Base-by-base conservation (phyloP, 1,139 yeast species). In the Chernovozyma aurita region DNA sequence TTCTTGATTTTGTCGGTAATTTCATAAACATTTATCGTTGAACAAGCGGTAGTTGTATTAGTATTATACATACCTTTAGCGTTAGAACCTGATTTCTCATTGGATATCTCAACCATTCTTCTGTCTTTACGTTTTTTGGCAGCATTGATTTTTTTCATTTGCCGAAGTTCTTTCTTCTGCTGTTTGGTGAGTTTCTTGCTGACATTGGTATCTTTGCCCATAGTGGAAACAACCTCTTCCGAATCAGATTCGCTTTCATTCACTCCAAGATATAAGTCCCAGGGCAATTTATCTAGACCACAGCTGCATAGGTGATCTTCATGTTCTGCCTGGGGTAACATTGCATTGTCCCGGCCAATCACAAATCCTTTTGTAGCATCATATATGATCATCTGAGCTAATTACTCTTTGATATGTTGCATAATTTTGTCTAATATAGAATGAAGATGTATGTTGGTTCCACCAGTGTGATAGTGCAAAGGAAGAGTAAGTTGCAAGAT, bases 241-340 rank as follows among this genome's bases (percentile, higher is more conserved):
- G 6, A 7, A 18, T 32, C 43, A 4, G 37, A 35, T 14, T 32
- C 42, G 0, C 39, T 41, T 24, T 42, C 44, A 6, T 41, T 44
- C 4, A 20, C 30, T 5, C 34, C 32, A 2, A 44, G 43, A 20
- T 41, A 42, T 13, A 38, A 35, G 28, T 51, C 55, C 59, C 65
- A 59, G 2, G 57, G 55, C 24, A 66, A 49, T 32, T 47, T 52
- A 35, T 63, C 66, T 18, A 66, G 46, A 0, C 73, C 73, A 31
- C 30, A 32, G 3, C 9, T 4, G 4, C 12, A 22, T 15, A n/a
- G n/a, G n/a, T n/a, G n/a, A n/a, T n/a, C n/a, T n/a, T n/a, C n/a
- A n/a, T n/a, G n/a, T n/a, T n/a, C n/a, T n/a, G n/a, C n/a, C n/a
- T n/a, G n/a, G n/a, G n/a, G n/a, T n/a, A n/a, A n/a, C n/a, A n/a